Percentiles rank a stretch among this genome's conserved stretches.
These are phyloP conservation scores for Aspergillus persii DNA, from an alignment of 2,329 filamentous ascomycete genomes.

Conservation along the genomic window DNA sequence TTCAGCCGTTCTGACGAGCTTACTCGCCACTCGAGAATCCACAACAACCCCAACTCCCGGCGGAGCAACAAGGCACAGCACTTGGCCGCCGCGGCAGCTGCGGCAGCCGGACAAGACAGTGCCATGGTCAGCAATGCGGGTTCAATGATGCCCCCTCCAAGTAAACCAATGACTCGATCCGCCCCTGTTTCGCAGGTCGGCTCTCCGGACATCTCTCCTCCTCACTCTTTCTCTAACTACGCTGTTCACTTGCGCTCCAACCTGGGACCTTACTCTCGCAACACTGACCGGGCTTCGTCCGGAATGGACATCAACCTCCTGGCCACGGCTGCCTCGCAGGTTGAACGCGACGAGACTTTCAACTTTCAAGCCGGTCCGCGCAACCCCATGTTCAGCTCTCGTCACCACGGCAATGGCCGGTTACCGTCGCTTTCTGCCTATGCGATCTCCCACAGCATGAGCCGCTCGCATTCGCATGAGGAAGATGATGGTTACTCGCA, in stretches of 20 bases:
- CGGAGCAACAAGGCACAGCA: slow-evolving; percentile 81
- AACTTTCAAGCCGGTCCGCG: slow-evolving; percentile 42
- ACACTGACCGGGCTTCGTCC: slow-evolving; percentile 48
- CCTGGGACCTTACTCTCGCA: slow-evolving; percentile 54
- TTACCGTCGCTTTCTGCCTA: slow-evolving; percentile 77
- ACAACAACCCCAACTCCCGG: slow-evolving; percentile 97
- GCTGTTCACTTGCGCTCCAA: slow-evolving; percentile 58
- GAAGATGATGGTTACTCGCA: slow-evolving; percentile 71
- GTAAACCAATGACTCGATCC: slow-evolving; percentile 78
- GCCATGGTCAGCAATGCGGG: slow-evolving; percentile 42
- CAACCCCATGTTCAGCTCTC: slow-evolving; percentile 48
- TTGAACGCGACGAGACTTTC: slow-evolving; percentile 60
- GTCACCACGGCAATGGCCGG: slow-evolving; percentile 53
- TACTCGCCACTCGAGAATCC: slow-evolving; percentile 94
- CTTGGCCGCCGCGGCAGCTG: slow-evolving; percentile 57
- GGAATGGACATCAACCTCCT: slow-evolving; percentile 65
- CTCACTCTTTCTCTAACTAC: slow-evolving; percentile 74
- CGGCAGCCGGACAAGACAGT: slow-evolving; percentile 55
- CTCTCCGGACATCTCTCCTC: slow-evolving; percentile 95
- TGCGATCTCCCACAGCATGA: slow-evolving; percentile 77
- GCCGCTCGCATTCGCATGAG: slow-evolving; percentile 78
- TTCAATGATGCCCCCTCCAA: slow-evolving; percentile 77
- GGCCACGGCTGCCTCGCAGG: slow-evolving; percentile 66
- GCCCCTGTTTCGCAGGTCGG: slow-evolving; percentile 81
- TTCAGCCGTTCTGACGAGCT: slow-evolving; percentile 96